Evolutionary conservation across 2,329 filamentous ascomycete genomes (phyloP), one percentile per base, ranked within the genome.

Genomic region (Sclerotinia borealis): DNA sequence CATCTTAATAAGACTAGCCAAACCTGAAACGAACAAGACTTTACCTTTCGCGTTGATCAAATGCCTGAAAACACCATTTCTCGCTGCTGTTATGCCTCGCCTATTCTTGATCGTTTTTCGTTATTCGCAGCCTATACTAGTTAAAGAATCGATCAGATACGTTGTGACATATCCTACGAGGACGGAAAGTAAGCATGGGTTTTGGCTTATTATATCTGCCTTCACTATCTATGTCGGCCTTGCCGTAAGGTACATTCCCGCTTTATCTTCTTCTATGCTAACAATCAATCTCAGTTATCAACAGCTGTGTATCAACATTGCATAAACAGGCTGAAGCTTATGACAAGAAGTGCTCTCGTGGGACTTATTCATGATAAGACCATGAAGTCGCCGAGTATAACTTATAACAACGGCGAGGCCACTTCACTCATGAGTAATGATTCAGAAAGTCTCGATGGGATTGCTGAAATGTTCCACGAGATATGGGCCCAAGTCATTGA

Each of bases 401-500:
- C 22, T 25, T 70, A 73, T 48, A 72, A 74, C 19, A 70, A 76
- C 17, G 75, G 74, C 3, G 73, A 71, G 37, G 73, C 75, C 2
- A 68, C 76, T 2, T 77, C 77, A 0, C 69, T 80, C 0, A 76
- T 77, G 70, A 80, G 74, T 63, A 79, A 73, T 2, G 79, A 81
- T 67, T 72, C 75, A 2, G 73, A 76, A 15, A 72, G 69, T 59
- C 67, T 79, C 0, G 73, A 72, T 1, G 67, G 67, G 0, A 70
- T 75, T 7, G 72, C 69, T 0, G 69, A 72, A 36, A 76, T 79
- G 75, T 64, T 77, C 17, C 78, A 80, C 54, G 78, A 80, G 48
- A 74, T 72, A 0, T 80, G 78, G 77, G 78, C 75, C 0, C 73
- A 78, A 17, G 43, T 75, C 1, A n/a, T 80, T 0, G 79, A 80